A percentile compares a stretch with the other conserved stretches of the same genome.
Evolutionary conservation across 768 basidiomycete species (phyloP).

Genomic region (Rhodotorula sphaerocarpa): DNA sequence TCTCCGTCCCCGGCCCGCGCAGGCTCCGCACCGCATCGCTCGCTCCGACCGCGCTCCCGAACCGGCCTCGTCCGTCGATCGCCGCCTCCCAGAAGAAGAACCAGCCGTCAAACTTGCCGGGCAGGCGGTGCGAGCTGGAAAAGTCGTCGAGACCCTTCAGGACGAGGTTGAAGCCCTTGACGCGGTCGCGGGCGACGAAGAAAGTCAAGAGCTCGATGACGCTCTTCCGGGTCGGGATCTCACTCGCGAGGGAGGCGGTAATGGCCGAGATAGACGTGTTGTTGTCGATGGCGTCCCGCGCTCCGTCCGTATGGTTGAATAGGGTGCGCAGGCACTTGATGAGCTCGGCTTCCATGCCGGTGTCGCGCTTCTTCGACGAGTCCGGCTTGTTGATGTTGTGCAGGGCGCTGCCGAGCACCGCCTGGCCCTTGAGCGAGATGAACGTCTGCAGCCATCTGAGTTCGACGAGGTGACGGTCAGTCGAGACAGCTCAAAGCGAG

Average conservation of each 20-base stretch:
- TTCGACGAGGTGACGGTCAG: neutral
- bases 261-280: conserved; percentile 68
- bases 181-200: conserved; percentile 57
- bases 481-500: neutral
- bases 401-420: conserved; percentile 71
- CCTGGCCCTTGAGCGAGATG: conserved; percentile 66
- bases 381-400: conserved; percentile 56
- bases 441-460: conserved; percentile 72
- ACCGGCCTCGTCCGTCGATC: conserved; percentile 75
- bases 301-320: conserved; percentile 59
- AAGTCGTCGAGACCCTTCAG: conserved; percentile 59
- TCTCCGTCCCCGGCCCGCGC: conserved; percentile 8
- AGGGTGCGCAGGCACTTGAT: conserved; percentile 78
- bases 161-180: conserved; percentile 58
- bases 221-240: conserved; percentile 66
- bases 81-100: conserved; percentile 69
- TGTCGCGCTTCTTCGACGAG: conserved; percentile 51
- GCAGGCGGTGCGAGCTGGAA: conserved; percentile 46
- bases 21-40: conserved; percentile 75
- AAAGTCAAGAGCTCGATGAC: conserved; percentile 72
- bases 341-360: conserved; percentile 72
- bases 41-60: conserved; percentile 91
- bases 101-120: conserved; percentile 67
- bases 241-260: conserved; percentile 69
- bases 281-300: conserved; percentile 65